These are phyloP conservation scores for Ceratobasidium sp. DNA, from an alignment of 1,284 basidiomycete species.

Conservation along the genomic window DNA sequence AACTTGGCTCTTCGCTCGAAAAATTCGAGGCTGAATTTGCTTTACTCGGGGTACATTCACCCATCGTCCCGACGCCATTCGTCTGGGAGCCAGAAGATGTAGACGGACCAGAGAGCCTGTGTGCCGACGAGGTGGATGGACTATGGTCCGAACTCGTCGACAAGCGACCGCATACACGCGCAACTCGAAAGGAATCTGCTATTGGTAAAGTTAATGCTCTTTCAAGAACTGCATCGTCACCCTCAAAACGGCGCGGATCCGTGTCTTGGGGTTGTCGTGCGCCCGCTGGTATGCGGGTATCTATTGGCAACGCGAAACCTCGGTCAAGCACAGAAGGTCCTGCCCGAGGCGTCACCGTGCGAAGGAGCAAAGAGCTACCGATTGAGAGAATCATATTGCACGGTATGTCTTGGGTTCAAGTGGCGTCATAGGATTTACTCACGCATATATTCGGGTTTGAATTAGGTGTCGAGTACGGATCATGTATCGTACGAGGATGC, in stretches of 20 bases:
- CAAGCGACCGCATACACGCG: slow-evolving; percentile 36
- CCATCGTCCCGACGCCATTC: slow-evolving; percentile 3
- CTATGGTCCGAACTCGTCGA: slow-evolving; percentile 19
- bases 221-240: not conserved
- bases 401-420: slow-evolving; percentile 2
- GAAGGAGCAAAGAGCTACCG: not conserved
- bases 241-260: slow-evolving; percentile 17
- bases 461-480: slow-evolving; percentile 26
- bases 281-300: slow-evolving; percentile 28
- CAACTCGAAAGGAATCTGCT: not conserved
- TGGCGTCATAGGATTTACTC: not conserved
- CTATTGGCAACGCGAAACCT: not conserved
- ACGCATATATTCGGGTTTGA: not conserved
- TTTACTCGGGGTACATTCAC: slow-evolving; percentile 23
- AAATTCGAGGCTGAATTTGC: slow-evolving; percentile 25
- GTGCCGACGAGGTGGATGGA: slow-evolving; percentile 24
- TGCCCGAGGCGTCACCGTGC: slow-evolving; percentile 6
- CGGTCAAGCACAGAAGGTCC: slow-evolving; percentile 3
- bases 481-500: slow-evolving; percentile 28
- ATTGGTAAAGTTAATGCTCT: not conserved
- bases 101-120: slow-evolving; percentile 25
- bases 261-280: slow-evolving; percentile 29
- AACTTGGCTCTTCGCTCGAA: not conserved
- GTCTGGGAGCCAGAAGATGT: slow-evolving; percentile 10
- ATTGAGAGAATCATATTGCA: slow-evolving; percentile 25